Base-by-base conservation (phyloP, 305 asterid genomes). In the Coffea humblotiana region DNA sequence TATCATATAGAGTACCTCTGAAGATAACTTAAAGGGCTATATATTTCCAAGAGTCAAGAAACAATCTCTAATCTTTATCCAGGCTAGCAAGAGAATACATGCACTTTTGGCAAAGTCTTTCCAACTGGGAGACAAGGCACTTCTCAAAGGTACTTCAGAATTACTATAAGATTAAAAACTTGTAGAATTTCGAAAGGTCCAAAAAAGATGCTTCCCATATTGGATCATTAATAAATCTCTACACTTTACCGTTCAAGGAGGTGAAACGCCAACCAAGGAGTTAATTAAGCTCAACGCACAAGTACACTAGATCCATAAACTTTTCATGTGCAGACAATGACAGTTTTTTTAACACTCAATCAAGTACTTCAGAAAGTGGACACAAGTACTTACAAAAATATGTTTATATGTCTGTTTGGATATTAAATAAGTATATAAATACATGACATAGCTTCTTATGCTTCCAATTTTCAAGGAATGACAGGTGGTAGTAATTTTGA, bases 161-260 rank as follows among this genome's bases (percentile, higher is more conserved):
- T 69, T 51, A 32, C 32, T 32, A 40, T 8, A 69, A 40, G 11
- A 69, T 47, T 40, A 69, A 1, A 69, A 2, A 40, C 15, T 18
- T 23, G 19, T 5, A 40, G 43, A 40, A 11, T 35, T 4, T 61
- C 9, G 13, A 43, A n/a, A 63, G 29, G 70, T 14, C 18, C 68
- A 45, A n/a, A 47, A 32, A 18, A 8, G 16, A 77, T 29, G 54
- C 4, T 47, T 29, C 8, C 25, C 49, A 52, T n/a, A 35, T 63
- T 76, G 13, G 29, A 7, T 10, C 19, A 52, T 52, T 52, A 4
- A 52, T 65, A n/a, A 29, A 6, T 43, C 23, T 76, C 27, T 63
- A 29, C 35, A 74, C 78, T 23, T 6, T 18, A 49, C 74, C 32
- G 29, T 66, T 66, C 51, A 77, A 35, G 74, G 74, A 77, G 12